phyloP scores from a whole-genome alignment of 163 green algal species.

The Coccomyxa subellipsoidea region DNA sequence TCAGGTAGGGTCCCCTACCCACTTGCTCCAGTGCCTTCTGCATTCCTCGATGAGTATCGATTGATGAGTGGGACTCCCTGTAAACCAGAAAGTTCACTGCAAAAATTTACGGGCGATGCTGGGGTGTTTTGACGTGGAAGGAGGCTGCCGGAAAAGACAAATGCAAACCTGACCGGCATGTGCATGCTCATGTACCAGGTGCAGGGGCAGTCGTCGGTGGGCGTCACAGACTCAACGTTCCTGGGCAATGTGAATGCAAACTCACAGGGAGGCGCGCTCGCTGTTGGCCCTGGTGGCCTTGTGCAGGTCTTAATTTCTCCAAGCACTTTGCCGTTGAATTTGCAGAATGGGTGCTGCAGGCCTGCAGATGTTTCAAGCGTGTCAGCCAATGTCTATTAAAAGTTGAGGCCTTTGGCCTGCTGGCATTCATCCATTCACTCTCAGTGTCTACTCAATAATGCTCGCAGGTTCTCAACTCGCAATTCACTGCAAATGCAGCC shows the following conservation, averaged over 20 bases:
- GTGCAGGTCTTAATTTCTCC: background rate
- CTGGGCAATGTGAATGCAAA: slow-evolving; percentile 12
- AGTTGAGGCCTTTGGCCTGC: too few relatives aligned
- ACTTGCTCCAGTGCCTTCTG: background rate
- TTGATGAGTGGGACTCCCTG: background rate
- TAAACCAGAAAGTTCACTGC: background rate
- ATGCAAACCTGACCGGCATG: background rate
- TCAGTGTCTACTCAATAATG: too few relatives aligned
- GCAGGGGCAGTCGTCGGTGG: background rate
- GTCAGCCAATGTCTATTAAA: too few relatives aligned
- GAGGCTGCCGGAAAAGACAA: background rate
- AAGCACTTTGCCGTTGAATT: background rate
- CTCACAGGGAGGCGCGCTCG: slow-evolving; percentile 7
- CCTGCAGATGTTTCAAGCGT: too few relatives aligned
- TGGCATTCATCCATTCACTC: too few relatives aligned
- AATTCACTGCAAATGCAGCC: background rate
- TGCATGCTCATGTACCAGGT: background rate
- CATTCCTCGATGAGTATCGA: background rate
- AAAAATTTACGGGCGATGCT: too few relatives aligned
- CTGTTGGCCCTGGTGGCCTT: background rate
- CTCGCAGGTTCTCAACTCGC: background rate
- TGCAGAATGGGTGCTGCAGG: background rate
- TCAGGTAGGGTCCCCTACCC: background rate
- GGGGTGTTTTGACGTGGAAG: background rate
- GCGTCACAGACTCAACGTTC: background rate